Conservation (phyloP, 2,329 filamentous ascomycete genomes). For the Sclerotinia subarctica region DNA sequence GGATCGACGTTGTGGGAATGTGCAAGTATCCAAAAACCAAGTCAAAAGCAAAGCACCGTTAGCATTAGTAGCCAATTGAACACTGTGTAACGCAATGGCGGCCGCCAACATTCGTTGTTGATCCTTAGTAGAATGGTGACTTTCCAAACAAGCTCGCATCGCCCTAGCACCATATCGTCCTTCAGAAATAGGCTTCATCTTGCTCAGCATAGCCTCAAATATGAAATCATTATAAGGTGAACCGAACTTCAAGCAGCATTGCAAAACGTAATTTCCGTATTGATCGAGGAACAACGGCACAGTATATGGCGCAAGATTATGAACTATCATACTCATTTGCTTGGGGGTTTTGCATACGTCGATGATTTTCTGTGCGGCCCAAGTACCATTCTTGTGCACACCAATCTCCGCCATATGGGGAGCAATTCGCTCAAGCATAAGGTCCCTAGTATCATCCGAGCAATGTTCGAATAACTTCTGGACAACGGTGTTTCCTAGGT, state of each 20-base stretch:
- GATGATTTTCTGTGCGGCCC: constrained; percentile 99
- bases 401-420: constrained; percentile 95
- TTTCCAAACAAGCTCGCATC: constrained; percentile 95
- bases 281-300: constrained; percentile 94
- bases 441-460: constrained; percentile 83
- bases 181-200: constrained; percentile 90
- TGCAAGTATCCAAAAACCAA: constrained; percentile 98
- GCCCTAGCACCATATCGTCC: constrained; percentile 92
- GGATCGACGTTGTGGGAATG: constrained; percentile 84
- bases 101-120: constrained; percentile 94
- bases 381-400: constrained; percentile 98
- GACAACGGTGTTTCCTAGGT: constrained; percentile 97
- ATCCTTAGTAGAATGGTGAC: constrained; percentile 89
- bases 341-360: constrained; percentile 83
- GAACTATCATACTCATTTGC: constrained; percentile 82
- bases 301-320: constrained; percentile 80
- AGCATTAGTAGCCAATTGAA: constrained; percentile 91
- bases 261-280: constrained; percentile 97
- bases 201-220: constrained; percentile 93
- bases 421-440: constrained; percentile 83
- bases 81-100: constrained; percentile 92
- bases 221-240: constrained; percentile 91
- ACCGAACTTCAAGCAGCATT: constrained; percentile 92
- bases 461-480: constrained; percentile 98
- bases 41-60: constrained; percentile 92